Base-by-base conservation (phyloP, 306 rosid genomes). In the Luffa aegyptiaca region DNA sequence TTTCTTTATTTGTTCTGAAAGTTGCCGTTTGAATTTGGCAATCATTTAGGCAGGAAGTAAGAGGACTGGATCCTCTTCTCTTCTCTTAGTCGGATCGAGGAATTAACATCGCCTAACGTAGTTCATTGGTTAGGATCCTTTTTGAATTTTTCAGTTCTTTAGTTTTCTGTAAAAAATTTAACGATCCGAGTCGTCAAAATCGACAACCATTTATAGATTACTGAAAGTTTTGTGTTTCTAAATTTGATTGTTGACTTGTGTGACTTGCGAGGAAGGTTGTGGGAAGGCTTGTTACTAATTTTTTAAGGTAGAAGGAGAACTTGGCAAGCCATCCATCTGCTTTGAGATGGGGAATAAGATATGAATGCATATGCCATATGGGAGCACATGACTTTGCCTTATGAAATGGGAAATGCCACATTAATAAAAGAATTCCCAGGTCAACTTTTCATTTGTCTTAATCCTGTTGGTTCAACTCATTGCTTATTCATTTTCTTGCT, bases 311-410 rank as follows among this genome's bases (percentile, higher is more conserved):
- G 75, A 39, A 69, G 10, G 41, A 11, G 74, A 66, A 10, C 16
- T 39, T 41, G 12, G 16, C 49, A 66, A 66, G 77, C 77, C 5
- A 11, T 71, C 4, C 21, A 6, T 46, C 9, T 46, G 37, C 57
- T 46, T 70, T 70, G 76, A n/a, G 44, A 70, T 70, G 55, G 51
- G 44, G 16, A 39, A 33, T 31, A 31, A 33, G 69, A 62, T 62
- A 42, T 66, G 52, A 16, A 64, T 44, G 37, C 76, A 70, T 71
- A 45, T 71, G 76, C 18, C 76, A 70, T 71, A 45, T 71, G 76
- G 57, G 57, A 71, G 77, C 77, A 72, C 77, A 72, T 72, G 75
- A 4, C 55, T 44, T 70, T 70, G 76, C 56, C 55, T 44, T 70
- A 45, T 70, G 57, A 51, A 46, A 72, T 70, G 58, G 26, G 58